phyloP scores from a whole-genome alignment of 305 asterid genomes.

The Fraxinus dipetala region DNA sequence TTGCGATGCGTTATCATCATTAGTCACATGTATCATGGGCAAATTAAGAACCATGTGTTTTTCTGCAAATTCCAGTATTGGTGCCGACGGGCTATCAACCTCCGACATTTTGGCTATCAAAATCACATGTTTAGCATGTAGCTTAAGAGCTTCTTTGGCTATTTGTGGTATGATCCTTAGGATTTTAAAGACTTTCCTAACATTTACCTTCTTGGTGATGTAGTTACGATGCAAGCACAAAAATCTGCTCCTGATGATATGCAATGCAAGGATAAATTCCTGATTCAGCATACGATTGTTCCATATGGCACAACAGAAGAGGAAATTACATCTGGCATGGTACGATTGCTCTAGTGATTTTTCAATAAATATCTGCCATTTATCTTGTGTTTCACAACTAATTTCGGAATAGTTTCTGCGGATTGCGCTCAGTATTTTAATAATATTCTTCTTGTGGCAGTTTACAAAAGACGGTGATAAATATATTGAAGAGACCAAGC shows the following conservation, averaged over 20 bases:
- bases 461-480: slow-evolving; percentile 50
- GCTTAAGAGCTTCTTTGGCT: neutral
- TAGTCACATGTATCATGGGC: neutral
- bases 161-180: neutral
- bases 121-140: slow-evolving; percentile 12
- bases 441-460: slow-evolving; percentile 37
- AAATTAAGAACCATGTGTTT: neutral
- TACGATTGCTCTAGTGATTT: slow-evolving; percentile 35
- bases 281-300: slow-evolving; percentile 74
- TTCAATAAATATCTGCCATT: slow-evolving; percentile 7
- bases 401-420: neutral
- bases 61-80: neutral
- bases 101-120: neutral
- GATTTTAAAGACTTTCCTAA: slow-evolving; percentile 7
- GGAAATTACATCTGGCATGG: slow-evolving; percentile 65
- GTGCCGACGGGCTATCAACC: neutral
- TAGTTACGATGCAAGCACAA: slow-evolving; percentile 92
- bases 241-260: slow-evolving; percentile 56
- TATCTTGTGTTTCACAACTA: slow-evolving; percentile 1
- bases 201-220: neutral
- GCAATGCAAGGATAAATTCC: slow-evolving; percentile 84
- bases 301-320: slow-evolving; percentile 73
- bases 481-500: slow-evolving; percentile 72
- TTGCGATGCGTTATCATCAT: neutral
- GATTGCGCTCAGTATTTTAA: neutral